A percentile compares a stretch with the other conserved stretches of the same genome.
phyloP scores from a whole-genome alignment of 495 filamentous ascomycete genomes.

The Neurospora sp. region DNA sequence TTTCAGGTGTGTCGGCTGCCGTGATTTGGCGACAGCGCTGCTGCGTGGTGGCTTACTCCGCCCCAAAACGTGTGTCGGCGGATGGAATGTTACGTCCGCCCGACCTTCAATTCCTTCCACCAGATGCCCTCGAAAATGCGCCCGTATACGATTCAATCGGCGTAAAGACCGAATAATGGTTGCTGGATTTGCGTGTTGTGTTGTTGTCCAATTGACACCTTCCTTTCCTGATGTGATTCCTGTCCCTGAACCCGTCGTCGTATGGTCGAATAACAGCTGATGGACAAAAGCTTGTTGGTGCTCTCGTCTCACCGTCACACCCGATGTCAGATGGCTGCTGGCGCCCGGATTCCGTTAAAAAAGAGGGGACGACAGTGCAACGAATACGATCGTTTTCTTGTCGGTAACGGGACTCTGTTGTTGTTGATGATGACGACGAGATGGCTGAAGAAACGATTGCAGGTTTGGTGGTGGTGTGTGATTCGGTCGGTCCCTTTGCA shows the following conservation, averaged over 20 bases:
- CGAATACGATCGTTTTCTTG: neutral
- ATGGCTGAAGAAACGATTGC: neutral
- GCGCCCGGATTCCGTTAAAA: neutral
- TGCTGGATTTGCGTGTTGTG: neutral
- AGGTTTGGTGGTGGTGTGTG: neutral
- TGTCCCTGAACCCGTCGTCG: neutral
- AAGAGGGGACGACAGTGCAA: neutral
- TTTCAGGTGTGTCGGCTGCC: neutral
- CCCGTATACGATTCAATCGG: neutral
- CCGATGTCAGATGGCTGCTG: neutral
- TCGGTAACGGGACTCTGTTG: neutral
- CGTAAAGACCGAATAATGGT: neutral
- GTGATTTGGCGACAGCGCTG: neutral
- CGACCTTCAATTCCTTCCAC: neutral
- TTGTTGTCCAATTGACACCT: neutral
- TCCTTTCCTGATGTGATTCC: neutral
- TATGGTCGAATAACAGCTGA: neutral
- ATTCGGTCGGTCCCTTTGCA: neutral
- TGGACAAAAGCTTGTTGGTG: neutral
- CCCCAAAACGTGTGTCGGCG: neutral
- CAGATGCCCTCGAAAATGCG: neutral
- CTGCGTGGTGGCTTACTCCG: neutral
- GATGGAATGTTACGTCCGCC: neutral
- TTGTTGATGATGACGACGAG: neutral
- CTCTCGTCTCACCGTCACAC: neutral